These are phyloP conservation scores for Passiflora organensis DNA, from an alignment of 345 rosid genomes.

Conservation along the genomic window DNA sequence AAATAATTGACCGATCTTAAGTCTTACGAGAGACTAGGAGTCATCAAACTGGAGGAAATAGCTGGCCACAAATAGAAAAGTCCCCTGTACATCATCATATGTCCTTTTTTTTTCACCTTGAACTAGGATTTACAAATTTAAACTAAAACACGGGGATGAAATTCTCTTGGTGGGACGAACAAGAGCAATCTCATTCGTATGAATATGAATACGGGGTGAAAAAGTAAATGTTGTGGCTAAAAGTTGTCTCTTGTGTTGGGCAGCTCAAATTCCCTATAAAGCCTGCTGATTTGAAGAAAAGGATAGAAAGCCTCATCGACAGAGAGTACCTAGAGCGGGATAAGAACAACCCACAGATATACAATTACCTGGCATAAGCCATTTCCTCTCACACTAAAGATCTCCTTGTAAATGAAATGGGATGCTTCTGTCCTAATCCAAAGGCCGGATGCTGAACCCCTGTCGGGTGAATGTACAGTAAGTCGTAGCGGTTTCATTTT, in stretches of 20 bases:
- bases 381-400: not conserved
- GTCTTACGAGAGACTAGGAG: no score
- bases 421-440: slow-evolving; percentile 6
- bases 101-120: no score
- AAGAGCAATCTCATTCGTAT: not conserved
- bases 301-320: slow-evolving; percentile 92
- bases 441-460: slow-evolving; percentile 11
- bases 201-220: no score
- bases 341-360: slow-evolving; percentile 94
- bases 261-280: slow-evolving; percentile 97
- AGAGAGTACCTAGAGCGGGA: slow-evolving; percentile 98
- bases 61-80: no score
- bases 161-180: not conserved
- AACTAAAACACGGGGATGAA: no score
- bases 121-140: no score
- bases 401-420: slow-evolving; percentile 20
- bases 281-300: slow-evolving; percentile 95
- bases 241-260: slow-evolving; percentile 16
- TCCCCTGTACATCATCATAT: no score
- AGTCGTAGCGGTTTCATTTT: slow-evolving; percentile 16
- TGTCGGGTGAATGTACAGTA: slow-evolving; percentile 38
- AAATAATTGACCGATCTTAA: no score
- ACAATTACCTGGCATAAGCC: slow-evolving; percentile 79
- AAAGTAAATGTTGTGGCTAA: no score
- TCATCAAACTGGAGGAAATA: no score